phyloP scores from a whole-genome alignment of 805 yeast species.

The Ogataea neopini region DNA sequence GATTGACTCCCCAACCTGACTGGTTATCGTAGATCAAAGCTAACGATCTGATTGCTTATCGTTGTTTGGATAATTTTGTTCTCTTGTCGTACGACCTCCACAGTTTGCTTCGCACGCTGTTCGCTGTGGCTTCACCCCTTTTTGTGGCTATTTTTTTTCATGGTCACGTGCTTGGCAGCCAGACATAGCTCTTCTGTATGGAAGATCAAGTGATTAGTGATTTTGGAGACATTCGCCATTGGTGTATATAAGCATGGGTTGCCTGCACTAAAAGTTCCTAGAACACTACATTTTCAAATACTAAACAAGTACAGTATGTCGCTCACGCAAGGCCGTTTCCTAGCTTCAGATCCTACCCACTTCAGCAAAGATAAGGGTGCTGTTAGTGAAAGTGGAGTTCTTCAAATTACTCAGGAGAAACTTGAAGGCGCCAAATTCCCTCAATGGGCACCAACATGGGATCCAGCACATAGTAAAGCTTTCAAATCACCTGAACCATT shows the following conservation, averaged over 20 bases:
- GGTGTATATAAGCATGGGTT: too few species aligned
- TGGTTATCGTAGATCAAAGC: too few species aligned
- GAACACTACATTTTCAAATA: too few species aligned
- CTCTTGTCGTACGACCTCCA: too few species aligned
- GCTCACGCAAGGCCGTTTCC: neutral
- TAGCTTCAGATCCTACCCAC: slow-evolving; percentile 36
- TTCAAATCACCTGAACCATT: slow-evolving; percentile 41
- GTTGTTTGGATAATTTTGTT: too few species aligned
- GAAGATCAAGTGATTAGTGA: neutral
- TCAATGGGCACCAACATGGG: slow-evolving; percentile 67
- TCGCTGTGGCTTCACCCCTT: neutral
- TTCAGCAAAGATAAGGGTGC: slow-evolving; percentile 51
- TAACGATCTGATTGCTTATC: too few species aligned
- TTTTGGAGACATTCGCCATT: neutral
- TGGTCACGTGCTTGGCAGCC: neutral
- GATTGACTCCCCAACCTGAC: too few species aligned
- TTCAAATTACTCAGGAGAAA: slow-evolving; percentile 42
- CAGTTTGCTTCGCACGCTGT: neutral
- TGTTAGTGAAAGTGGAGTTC: slow-evolving; percentile 46
- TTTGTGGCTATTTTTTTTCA: neutral
- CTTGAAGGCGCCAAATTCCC: slow-evolving; percentile 42
- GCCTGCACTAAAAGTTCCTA: too few species aligned
- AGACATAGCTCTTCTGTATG: neutral
- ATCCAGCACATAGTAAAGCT: slow-evolving; percentile 49
- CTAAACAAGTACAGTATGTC: too few species aligned